Base-by-base conservation (phyloP, 345 rosid genomes). In the Euphorbia tirucalli region DNA sequence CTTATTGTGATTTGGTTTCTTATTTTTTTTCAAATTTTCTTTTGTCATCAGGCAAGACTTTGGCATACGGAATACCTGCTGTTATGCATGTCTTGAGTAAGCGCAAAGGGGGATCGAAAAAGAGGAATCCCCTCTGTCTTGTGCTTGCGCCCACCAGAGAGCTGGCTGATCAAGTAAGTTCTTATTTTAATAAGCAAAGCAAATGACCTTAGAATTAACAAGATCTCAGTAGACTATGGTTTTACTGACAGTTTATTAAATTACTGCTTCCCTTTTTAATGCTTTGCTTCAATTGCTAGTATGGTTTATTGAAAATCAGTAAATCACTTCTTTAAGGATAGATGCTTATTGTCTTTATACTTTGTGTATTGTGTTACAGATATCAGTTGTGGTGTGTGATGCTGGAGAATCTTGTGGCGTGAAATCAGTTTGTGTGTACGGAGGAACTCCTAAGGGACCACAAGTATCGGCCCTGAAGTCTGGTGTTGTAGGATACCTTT, bases 131-230 rank as follows among this genome's bases (percentile, higher is more conserved):
- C 1, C 85, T 87, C 66, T 95, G 99, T 56, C 93, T 92, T 56
- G 94, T 92, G n/a, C 90, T 95, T 55, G 90, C 99, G 5, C 99
- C 99, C 8, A 95, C 99, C 1, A 77, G 99, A 77, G 99, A 95
- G 76, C 82, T 95, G 68, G 97, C 99, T 82, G 97, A 90, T 70
- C 98, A 92, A 81, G 97, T 90, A 73, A 65, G 89, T 60, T 44
- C 62, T 69, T 21, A 5, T 28, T 8, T 0, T 46, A 13, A 46
- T 46, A 46, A 46, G 3, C 1, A 15, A 13, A 46, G 52, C 52
- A 46, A 11, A 46, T 46, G 7, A 46, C 52, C 16, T 46, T 46
- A 16, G 61, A 56, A 56, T 56, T 56, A 2, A 6, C 25, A 21
- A 52, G 61, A 1, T 56, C 27, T 24, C 22, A 25, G 5, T 21